Conservation (phyloP, 305 asterid genomes). For the Solanum hybrid region DNA sequence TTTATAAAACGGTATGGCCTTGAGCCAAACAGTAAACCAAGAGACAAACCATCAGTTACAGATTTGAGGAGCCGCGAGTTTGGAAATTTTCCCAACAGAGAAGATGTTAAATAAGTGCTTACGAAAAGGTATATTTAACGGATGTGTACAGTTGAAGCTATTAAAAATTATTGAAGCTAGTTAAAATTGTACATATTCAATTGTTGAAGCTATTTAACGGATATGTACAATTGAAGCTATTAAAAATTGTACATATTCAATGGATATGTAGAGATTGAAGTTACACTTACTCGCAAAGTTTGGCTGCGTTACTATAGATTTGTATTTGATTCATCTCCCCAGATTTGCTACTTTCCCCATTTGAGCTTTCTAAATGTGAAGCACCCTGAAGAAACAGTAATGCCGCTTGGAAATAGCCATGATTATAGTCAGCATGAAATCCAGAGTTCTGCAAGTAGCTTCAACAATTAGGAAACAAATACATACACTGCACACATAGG, state of each 20-base stretch:
- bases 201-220: background rate
- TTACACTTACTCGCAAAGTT: conserved; percentile 69
- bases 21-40: conserved; percentile 2
- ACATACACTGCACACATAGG: background rate
- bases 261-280: background rate
- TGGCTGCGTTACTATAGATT: conserved; percentile 56
- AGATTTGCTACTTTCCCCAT: conserved; percentile 36
- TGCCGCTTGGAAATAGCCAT: conserved; percentile 70
- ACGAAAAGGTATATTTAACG: background rate
- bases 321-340: conserved; percentile 56
- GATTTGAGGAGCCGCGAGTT: background rate
- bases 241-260: background rate
- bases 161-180: background rate
- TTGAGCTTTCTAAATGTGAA: conserved; percentile 60
- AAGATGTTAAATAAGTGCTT: background rate
- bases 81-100: background rate
- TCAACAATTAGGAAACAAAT: background rate
- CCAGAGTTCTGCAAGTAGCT: conserved; percentile 55
- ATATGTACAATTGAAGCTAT: background rate
- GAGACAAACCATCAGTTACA: background rate
- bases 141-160: background rate
- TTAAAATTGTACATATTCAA: background rate
- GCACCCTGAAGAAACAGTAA: conserved; percentile 81
- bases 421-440: conserved; percentile 62
- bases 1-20: background rate